Evolutionary conservation across 208 protist species (phyloP).

Genomic region (Trypanosoma conorhini): DNA sequence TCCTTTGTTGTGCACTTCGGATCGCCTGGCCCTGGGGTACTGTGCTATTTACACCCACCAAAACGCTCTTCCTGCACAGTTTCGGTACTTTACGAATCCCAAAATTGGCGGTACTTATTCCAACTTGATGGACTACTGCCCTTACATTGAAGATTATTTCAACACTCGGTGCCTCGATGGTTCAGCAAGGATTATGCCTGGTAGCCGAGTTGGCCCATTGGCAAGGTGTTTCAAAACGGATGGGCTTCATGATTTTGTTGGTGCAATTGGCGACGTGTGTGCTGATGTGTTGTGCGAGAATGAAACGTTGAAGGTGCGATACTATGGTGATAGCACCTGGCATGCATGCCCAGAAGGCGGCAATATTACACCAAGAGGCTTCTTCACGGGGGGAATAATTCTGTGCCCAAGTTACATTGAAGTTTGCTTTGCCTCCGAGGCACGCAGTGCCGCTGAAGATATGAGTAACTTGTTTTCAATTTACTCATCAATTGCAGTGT

Average conservation of each 20-base stretch:
- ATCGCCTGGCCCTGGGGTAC: constrained; percentile 26
- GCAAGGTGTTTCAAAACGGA: constrained; percentile 24
- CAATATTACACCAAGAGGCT: constrained; percentile 10
- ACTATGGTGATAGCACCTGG: constrained; percentile 14
- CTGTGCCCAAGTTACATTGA: too few relatives aligned
- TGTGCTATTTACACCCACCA: constrained; percentile 21
- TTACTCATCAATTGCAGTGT: too few relatives aligned
- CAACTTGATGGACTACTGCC: constrained; percentile 55
- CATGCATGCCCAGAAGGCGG: constrained; percentile 12
- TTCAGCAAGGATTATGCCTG: constrained; percentile 2
- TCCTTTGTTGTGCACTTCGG: constrained; percentile 29
- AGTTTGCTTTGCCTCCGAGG: too few relatives aligned
- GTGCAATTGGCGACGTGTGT: constrained; percentile 23
- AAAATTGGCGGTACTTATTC: constrained; percentile 21
- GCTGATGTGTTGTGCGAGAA: constrained; percentile 21
- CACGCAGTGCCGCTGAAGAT: too few relatives aligned
- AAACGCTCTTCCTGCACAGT: constrained; percentile 22
- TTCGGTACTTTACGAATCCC: constrained; percentile 43
- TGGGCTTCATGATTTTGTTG: neutral
- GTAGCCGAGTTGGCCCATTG: constrained; percentile 26
- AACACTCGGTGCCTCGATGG: constrained; percentile 29
- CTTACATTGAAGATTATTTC: constrained; percentile 17
- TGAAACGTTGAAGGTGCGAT: constrained; percentile 6
- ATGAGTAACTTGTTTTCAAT: too few relatives aligned
- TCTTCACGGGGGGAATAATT: constrained; percentile 28